Evolutionary conservation across 495 filamentous ascomycete species (phyloP).

Genomic region (Neurospora cerealis): DNA sequence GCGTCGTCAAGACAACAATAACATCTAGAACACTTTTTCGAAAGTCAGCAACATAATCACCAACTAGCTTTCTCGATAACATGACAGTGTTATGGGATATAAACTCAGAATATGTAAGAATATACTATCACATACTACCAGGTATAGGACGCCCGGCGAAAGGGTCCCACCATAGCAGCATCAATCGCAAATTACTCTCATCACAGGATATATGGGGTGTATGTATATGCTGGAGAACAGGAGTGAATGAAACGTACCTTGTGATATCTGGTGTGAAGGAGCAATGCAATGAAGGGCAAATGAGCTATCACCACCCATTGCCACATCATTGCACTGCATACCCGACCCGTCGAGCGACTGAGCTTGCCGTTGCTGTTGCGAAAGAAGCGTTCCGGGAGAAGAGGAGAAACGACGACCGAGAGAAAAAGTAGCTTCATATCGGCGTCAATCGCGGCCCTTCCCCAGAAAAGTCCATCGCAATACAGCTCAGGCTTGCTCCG

Average conservation of each 20-base stretch:
- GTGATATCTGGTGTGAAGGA: neutral
- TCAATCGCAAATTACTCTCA: constrained; percentile 29
- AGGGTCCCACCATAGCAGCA: constrained; percentile 19
- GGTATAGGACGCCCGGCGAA: constrained; percentile 23
- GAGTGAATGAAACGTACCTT: neutral
- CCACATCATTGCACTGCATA: neutral
- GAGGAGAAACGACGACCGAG: neutral
- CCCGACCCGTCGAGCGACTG: neutral
- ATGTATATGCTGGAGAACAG: neutral
- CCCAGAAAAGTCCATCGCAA: neutral
- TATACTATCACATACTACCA: constrained; percentile 20
- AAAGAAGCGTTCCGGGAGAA: neutral
- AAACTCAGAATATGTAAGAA: constrained; percentile 27
- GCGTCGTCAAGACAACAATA: neutral
- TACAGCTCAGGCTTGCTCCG: neutral
- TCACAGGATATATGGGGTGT: constrained; percentile 7
- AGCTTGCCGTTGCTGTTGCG: neutral
- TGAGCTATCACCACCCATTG: neutral
- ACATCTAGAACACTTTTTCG: neutral
- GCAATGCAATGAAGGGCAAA: neutral
- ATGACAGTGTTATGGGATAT: neutral
- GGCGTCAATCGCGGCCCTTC: neutral
- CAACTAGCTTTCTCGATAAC: neutral
- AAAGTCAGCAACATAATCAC: neutral
- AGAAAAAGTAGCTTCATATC: neutral